Evolutionary conservation across 2,329 filamentous ascomycete species (phyloP).

Genomic region (Epichloe uncinata): DNA sequence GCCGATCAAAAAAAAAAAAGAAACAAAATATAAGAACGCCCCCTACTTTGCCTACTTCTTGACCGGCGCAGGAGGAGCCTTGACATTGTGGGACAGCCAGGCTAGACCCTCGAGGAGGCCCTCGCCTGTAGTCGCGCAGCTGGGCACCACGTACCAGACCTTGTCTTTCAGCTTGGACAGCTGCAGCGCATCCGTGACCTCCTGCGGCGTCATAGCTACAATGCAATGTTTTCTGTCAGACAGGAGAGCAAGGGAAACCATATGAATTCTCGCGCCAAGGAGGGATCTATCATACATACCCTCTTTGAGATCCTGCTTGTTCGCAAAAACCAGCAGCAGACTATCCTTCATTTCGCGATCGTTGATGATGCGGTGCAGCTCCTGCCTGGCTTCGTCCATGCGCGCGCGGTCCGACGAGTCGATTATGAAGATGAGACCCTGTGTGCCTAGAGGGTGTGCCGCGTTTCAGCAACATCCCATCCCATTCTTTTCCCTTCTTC

Average conservation of each 20-base stretch:
- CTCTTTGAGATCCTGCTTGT: constrained; percentile 92
- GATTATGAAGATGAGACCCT: constrained; percentile 97
- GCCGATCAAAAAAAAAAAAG: not conserved
- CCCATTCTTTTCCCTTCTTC: too few relatives aligned
- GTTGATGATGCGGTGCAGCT: constrained; percentile 94
- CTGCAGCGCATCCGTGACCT: constrained; percentile 66
- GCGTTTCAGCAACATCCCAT: not conserved
- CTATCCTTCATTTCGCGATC: constrained; percentile 97
- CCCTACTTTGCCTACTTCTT: constrained; percentile 31
- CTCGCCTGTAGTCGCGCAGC: constrained; percentile 69
- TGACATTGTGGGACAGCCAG: constrained; percentile 78
- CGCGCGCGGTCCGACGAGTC: constrained; percentile 86
- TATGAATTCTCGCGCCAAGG: too few relatives aligned
- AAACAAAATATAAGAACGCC: not conserved
- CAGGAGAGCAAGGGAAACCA: too few relatives aligned
- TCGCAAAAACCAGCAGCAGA: constrained; percentile 87
- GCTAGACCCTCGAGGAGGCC: constrained; percentile 70
- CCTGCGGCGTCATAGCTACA: constrained; percentile 63
- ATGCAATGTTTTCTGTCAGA: too few relatives aligned
- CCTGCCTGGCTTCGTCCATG: constrained; percentile 84
- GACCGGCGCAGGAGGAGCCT: constrained; percentile 41
- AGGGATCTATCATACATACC: constrained; percentile 33
- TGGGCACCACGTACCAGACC: constrained; percentile 75
- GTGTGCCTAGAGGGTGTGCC: constrained; percentile 52
- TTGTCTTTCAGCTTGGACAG: constrained; percentile 68